Evolutionary conservation across 345 rosid genomes (phyloP).

Genomic region (Bruguiera gymnorhiza): DNA sequence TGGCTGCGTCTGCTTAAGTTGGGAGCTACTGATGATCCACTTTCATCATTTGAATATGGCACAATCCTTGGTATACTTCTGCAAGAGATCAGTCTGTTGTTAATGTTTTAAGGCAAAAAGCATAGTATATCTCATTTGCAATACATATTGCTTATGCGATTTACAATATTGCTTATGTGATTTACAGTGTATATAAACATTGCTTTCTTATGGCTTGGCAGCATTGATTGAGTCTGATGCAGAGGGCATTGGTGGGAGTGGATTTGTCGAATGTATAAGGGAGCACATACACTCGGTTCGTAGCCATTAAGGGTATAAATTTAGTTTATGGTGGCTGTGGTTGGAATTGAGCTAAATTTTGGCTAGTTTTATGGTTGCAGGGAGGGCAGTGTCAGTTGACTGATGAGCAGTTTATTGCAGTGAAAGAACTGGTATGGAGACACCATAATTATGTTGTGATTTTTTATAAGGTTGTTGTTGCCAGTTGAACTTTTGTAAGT

Average conservation of each 20-base stretch:
- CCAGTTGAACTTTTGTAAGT: neutral
- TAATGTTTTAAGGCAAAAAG: constrained; percentile 16
- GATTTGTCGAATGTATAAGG: constrained; percentile 94
- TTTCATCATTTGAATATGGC: constrained; percentile 98
- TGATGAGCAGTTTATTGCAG: constrained; percentile 95
- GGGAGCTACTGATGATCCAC: constrained; percentile 91
- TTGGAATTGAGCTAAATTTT: constrained; percentile 30
- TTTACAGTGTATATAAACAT: constrained; percentile 14
- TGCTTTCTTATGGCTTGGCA: constrained; percentile 39
- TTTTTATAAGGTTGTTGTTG: neutral
- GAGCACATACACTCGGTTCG: constrained; percentile 92
- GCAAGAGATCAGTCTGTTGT: constrained; percentile 6
- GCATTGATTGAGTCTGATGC: constrained; percentile 99
- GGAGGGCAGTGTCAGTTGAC: constrained; percentile 87
- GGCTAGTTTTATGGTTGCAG: constrained; percentile 45
- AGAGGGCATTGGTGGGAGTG: constrained; percentile 99
- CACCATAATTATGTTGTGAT: neutral
- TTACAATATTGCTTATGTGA: constrained; percentile 6
- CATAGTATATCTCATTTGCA: constrained; percentile 10
- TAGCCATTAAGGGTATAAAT: constrained; percentile 19
- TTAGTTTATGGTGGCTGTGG: constrained; percentile 17
- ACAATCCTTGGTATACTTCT: constrained; percentile 76
- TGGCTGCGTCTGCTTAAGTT: constrained; percentile 93
- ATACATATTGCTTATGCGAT: constrained; percentile 11
- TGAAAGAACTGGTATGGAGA: constrained; percentile 87